A percentile compares a stretch with the other conserved stretches of the same genome.
Conservation (phyloP, 352 stramenopile species). For the Blastocystis sp. region DNA sequence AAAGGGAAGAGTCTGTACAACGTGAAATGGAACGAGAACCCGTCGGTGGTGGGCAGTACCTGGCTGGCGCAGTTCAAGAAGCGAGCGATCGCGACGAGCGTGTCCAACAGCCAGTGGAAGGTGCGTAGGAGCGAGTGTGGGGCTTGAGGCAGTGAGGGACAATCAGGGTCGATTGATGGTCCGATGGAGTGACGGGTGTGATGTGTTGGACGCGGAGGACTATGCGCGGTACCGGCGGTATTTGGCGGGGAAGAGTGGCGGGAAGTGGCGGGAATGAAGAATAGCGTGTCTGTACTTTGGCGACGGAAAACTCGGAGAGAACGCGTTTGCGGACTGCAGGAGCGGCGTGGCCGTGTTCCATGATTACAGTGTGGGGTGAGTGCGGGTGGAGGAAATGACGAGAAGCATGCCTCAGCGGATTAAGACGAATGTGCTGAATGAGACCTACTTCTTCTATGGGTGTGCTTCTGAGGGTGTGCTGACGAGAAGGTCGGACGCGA, state of each 20-base stretch:
- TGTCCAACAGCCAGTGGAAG: conserved; percentile 54
- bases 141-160: background rate
- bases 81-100: conserved; percentile 47
- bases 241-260: background rate
- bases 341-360: conserved; percentile 40
- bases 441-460: conserved; percentile 62
- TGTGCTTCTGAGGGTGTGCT: background rate
- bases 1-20: conserved; percentile 45
- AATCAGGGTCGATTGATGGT: background rate
- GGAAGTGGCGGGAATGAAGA: background rate
- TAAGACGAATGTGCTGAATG: conserved; percentile 54
- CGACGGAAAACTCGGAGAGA: conserved; percentile 14
- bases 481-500: conserved; percentile 7
- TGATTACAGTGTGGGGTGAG: conserved; percentile 61
- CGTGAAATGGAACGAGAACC: conserved; percentile 66
- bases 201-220: conserved; percentile 16
- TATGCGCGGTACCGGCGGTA: conserved; percentile 5
- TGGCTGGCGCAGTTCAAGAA: conserved; percentile 53
- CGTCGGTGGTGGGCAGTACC: background rate
- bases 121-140: background rate
- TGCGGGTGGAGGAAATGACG: background rate
- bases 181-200: background rate
- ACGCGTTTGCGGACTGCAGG: conserved; percentile 29
- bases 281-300: conserved; percentile 58
- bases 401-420: conserved; percentile 54